These are phyloP conservation scores for Epichloe baconii DNA, from an alignment of 2,329 filamentous ascomycete genomes.

Conservation along the genomic window DNA sequence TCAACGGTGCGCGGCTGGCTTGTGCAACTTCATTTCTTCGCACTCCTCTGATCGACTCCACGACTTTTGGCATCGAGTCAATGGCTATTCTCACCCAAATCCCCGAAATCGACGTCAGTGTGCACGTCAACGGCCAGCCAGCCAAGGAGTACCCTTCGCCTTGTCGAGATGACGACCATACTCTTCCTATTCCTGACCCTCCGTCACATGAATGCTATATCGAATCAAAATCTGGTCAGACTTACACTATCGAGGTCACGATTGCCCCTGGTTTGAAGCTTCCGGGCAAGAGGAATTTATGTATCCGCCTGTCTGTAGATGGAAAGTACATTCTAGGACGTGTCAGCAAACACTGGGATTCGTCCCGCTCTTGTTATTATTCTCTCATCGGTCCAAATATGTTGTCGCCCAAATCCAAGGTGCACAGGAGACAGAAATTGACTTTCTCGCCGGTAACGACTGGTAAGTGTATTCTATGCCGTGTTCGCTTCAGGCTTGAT, in stretches of 20 bases:
- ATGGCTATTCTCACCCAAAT: constrained; percentile 12
- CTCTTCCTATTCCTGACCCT: too few species aligned
- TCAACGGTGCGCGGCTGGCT: neutral
- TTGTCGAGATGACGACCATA: neutral
- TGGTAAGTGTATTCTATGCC: neutral
- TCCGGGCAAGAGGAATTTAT: fast-evolving
- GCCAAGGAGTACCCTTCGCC: constrained; percentile 11
- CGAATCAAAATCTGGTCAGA: constrained; percentile 11
- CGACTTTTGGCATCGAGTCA: neutral
- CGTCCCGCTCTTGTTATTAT: neutral
- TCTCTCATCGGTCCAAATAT: neutral
- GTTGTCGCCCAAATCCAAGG: neutral
- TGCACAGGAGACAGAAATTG: neutral
- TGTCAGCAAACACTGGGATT: neutral
- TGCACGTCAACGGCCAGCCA: constrained; percentile 9
- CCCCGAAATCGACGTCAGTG: constrained; percentile 8
- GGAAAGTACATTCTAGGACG: neutral
- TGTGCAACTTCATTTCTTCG: neutral
- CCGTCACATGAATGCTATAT: constrained; percentile 10
- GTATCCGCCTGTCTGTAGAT: constrained; percentile 5
- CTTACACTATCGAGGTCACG: constrained; percentile 8
- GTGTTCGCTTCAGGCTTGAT: neutral
- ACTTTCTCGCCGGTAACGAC: neutral
- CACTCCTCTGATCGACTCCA: neutral
- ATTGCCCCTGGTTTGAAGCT: neutral